Conservation (phyloP, 2,329 filamentous ascomycete genomes). For the Chaetothyriales sp. region DNA sequence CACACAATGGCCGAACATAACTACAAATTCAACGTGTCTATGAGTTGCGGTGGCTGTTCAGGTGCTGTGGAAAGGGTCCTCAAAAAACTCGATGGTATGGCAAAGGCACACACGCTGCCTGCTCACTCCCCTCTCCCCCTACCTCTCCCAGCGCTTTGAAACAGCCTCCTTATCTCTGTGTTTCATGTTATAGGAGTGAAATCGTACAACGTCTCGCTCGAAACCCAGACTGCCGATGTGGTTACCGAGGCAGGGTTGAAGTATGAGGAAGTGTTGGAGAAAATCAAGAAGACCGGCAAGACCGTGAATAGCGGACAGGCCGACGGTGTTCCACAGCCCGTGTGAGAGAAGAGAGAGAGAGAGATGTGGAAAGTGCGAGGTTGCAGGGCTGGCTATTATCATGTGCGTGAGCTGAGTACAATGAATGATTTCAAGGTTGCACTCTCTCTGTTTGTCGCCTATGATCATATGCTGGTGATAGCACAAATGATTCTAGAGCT, state of each 20-base stretch:
- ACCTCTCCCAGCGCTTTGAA: constrained; percentile 1
- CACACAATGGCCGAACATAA: constrained; percentile 60
- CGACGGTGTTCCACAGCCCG: constrained; percentile 26
- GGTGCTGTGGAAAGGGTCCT: constrained; percentile 84
- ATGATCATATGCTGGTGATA: not conserved
- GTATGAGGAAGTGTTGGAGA: constrained; percentile 69
- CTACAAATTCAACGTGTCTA: constrained; percentile 89
- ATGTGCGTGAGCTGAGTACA: not conserved
- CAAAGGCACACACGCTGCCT: constrained; percentile 1
- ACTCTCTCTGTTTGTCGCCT: not conserved
- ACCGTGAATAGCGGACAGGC: constrained; percentile 53
- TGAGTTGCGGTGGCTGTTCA: constrained; percentile 94
- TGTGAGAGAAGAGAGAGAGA: constrained; percentile 12
- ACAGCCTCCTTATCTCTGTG: constrained; percentile 7
- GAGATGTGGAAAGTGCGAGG: not conserved
- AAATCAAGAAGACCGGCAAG: constrained; percentile 93
- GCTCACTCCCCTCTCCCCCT: constrained; percentile 2
- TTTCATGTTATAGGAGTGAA: constrained; percentile 53
- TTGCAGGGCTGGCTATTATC: not conserved
- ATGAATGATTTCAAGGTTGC: not conserved
- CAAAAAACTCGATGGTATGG: constrained; percentile 73
- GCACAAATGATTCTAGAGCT: not conserved
- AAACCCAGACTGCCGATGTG: constrained; percentile 68
- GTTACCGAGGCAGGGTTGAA: constrained; percentile 52
- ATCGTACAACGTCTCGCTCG: constrained; percentile 72